phyloP scores from a whole-genome alignment of 1,139 yeast genomes.

The Pneumocystis canis region DNA sequence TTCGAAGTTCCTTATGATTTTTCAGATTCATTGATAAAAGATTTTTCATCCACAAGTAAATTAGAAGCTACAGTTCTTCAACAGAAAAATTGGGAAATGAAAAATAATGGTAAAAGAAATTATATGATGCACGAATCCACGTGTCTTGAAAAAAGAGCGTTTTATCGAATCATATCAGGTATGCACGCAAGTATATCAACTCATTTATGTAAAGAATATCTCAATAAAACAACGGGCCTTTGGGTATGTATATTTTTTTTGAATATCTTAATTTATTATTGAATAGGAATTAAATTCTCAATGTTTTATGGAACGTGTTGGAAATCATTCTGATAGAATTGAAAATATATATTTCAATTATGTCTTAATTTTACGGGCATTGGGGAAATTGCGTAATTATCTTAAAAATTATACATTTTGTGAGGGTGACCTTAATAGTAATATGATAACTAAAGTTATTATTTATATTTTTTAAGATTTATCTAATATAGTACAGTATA shows the following conservation, averaged over 20 bases:
- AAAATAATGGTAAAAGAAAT: conserved; percentile 22
- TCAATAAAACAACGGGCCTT: conserved; percentile 55
- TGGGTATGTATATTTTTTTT: conserved; percentile 29
- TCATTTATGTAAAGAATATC: conserved; percentile 75
- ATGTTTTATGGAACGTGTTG: conserved; percentile 79
- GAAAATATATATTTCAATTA: conserved; percentile 85
- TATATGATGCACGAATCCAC: conserved; percentile 32
- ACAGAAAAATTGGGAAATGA: conserved; percentile 9
- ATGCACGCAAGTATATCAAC: conserved; percentile 94
- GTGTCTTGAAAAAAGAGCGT: conserved; percentile 74
- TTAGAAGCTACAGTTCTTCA: background rate
- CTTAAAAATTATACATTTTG: conserved; percentile 38
- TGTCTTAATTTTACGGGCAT: conserved; percentile 69
- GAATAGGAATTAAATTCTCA: conserved; percentile 51
- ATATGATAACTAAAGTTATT: conserved; percentile 5
- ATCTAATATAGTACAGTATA: background rate
- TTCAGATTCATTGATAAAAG: background rate
- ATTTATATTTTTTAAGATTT: background rate
- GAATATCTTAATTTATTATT: background rate
- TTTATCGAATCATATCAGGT: conserved; percentile 77
- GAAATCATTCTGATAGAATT: conserved; percentile 73
- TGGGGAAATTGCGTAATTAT: conserved; percentile 46
- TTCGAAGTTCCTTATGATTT: conserved; percentile 28
- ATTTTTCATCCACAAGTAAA: background rate
- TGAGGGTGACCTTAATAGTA: conserved; percentile 25